Evolutionary conservation across 1,284 basidiomycete species (phyloP).

Genomic region (Quambalaria eucalypti): DNA sequence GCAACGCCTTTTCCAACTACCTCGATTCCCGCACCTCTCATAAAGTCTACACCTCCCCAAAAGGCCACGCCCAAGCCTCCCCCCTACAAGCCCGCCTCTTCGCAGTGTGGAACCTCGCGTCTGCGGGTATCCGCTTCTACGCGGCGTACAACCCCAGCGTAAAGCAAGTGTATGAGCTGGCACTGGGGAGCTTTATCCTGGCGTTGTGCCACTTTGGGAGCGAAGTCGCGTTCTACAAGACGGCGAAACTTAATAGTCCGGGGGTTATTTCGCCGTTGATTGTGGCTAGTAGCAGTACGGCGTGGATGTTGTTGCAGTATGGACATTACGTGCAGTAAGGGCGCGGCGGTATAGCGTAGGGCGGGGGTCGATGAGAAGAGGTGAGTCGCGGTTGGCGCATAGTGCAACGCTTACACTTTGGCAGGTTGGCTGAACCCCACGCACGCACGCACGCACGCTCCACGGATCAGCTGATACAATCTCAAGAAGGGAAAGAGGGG

Average conservation of each 20-base stretch:
- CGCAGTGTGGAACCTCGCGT: constrained; percentile 39
- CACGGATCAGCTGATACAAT: no score
- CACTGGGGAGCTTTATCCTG: constrained; percentile 75
- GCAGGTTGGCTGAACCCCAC: no score
- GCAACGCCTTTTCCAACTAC: not conserved
- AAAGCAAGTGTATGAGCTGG: constrained; percentile 62
- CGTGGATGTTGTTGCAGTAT: constrained; percentile 4
- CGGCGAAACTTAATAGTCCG: constrained; percentile 57
- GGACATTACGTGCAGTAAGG: constrained; percentile 3
- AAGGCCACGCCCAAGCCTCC: constrained; percentile 13
- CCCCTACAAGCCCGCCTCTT: constrained; percentile 36
- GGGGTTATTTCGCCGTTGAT: constrained; percentile 69
- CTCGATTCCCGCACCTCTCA: not conserved
- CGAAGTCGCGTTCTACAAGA: constrained; percentile 74
- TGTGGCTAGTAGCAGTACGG: constrained; percentile 65
- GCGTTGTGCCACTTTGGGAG: constrained; percentile 80
- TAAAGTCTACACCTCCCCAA: not conserved
- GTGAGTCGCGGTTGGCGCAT: no score
- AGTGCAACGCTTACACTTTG: no score
- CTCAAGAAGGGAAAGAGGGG: constrained; percentile 3
- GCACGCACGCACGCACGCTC: no score
- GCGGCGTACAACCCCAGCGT: constrained; percentile 35
- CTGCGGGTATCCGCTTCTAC: constrained; percentile 38
- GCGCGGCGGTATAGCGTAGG: not conserved
- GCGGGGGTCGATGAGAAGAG: not conserved